phyloP scores from a whole-genome alignment of 192 early-diverging fungal species.

The Spizellomyces sp. region DNA sequence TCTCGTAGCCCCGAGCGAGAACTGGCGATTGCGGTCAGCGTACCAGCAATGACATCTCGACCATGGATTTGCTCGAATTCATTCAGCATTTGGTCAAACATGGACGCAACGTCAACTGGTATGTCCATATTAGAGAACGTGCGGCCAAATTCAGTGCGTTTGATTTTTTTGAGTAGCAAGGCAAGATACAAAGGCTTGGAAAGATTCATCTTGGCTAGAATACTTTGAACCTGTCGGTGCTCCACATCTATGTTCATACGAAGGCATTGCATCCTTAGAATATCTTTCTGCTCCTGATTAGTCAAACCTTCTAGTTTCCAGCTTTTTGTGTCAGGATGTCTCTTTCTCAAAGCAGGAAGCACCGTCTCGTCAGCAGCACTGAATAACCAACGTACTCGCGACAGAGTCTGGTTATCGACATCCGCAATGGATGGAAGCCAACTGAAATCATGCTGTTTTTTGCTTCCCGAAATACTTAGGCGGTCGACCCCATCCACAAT shows the following conservation, averaged over 20 bases:
- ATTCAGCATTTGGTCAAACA: slow-evolving; percentile 12
- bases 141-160: not conserved
- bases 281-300: not conserved
- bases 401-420: not conserved
- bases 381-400: not conserved
- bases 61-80: slow-evolving; percentile 5
- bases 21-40: not conserved
- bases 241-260: not conserved
- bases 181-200: not conserved
- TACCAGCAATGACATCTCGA: not conserved
- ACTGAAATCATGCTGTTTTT: not conserved
- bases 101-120: not conserved
- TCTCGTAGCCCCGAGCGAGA: slow-evolving; percentile 12
- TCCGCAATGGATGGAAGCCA: slow-evolving; percentile 11
- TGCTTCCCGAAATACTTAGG: not conserved
- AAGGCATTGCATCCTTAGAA: not conserved
- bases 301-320: not conserved
- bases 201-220: not conserved
- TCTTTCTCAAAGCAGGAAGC: not conserved
- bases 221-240: not conserved
- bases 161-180: not conserved
- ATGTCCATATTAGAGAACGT: not conserved
- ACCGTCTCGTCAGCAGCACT: not conserved
- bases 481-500: slow-evolving; percentile 18
- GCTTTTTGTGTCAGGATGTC: not conserved